These are phyloP conservation scores for Fraxinus xanthoxyloides DNA, from an alignment of 305 asterid genomes.

Conservation along the genomic window DNA sequence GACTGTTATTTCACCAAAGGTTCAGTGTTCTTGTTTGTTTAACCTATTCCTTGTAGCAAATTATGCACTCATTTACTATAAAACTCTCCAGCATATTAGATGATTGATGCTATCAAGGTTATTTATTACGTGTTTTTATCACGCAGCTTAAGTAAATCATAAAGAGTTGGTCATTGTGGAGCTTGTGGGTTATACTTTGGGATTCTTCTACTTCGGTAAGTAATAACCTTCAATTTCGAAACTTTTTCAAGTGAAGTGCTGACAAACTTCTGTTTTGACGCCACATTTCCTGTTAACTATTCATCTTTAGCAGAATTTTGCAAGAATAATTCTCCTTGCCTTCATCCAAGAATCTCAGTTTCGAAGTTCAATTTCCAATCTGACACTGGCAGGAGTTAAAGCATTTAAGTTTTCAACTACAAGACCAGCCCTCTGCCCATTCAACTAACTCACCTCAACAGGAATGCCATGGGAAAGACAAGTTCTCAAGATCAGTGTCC, in stretches of 20 bases:
- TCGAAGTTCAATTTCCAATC: conserved; percentile 29
- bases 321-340: conserved; percentile 23
- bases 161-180: conserved; percentile 5
- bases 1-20: neutral
- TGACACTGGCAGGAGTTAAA: conserved; percentile 30
- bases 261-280: neutral
- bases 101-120: conserved; percentile 3
- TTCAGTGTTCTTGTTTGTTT: neutral
- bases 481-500: conserved; percentile 59
- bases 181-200: conserved; percentile 22
- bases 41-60: neutral
- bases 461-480: conserved; percentile 46
- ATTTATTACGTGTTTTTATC: conserved; percentile 9
- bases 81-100: neutral
- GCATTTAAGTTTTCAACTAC: conserved; percentile 38
- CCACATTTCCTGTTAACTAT: neutral
- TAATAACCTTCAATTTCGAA: conserved; percentile 29
- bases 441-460: conserved; percentile 37
- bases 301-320: conserved; percentile 26
- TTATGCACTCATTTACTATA: neutral
- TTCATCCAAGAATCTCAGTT: conserved; percentile 27
- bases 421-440: conserved; percentile 39
- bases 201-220: conserved; percentile 23
- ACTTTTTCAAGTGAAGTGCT: conserved; percentile 10
- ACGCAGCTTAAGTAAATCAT: conserved; percentile 26